Percentiles rank a stretch among this genome's conserved stretches.
phyloP scores from a whole-genome alignment of 345 rosid genomes.

The Ceriops tagal region DNA sequence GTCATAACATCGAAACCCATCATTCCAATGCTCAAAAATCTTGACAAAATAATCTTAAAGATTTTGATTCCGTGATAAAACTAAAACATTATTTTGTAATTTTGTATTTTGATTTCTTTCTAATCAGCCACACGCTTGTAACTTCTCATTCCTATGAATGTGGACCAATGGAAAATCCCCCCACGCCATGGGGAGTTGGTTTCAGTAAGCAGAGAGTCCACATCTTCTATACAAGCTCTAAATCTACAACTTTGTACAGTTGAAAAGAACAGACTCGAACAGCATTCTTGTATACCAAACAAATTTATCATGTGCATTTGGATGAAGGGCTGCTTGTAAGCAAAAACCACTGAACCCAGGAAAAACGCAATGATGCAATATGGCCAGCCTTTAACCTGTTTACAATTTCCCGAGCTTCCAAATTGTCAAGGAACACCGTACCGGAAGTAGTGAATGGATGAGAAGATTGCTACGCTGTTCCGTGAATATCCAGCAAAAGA shows the following conservation, averaged over 20 bases:
- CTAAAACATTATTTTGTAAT: no score
- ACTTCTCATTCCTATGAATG: neutral
- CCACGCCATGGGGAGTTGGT: neutral
- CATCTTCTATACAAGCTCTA: constrained; percentile 22
- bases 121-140: no score
- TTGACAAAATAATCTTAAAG: no score
- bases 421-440: neutral
- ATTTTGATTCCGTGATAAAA: no score
- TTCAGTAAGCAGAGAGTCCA: neutral
- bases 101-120: no score
- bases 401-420: neutral
- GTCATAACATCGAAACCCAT: no score
- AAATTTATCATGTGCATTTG: constrained; percentile 1
- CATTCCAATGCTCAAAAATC: no score
- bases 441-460: neutral
- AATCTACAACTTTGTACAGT: constrained; percentile 30
- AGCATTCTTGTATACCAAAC: constrained; percentile 11
- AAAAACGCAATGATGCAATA: neutral
- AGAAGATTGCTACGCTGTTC: constrained; percentile 8
- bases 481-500: constrained; percentile 55
- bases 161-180: constrained; percentile 21
- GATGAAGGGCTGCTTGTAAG: neutral
- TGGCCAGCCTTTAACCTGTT: neutral
- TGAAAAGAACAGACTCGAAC: constrained; percentile 7
- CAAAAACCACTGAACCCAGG: neutral